Base-by-base conservation (phyloP, 805 yeast species). In the Wickerhamomyces rabaulensis region DNA sequence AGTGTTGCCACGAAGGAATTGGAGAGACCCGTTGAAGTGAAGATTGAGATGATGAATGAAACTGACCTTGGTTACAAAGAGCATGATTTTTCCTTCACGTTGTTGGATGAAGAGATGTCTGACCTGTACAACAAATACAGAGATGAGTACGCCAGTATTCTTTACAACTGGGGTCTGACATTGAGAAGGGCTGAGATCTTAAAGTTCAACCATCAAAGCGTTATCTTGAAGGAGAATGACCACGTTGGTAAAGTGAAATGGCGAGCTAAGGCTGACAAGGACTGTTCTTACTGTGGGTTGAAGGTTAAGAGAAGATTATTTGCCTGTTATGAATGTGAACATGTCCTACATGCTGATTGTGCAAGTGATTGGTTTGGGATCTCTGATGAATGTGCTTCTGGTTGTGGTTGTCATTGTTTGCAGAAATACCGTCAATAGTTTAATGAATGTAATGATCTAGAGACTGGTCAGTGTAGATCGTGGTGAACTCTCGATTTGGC, bases 91-190 rank as follows among this genome's bases (percentile, higher is more conserved):
- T 78, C 54, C 43, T 76, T 12, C 69, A 62, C 53, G 76, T 74
- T 45, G 15, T 40, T 56, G n/a, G 46, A 52, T 12, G 71, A 73
- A 47, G 52, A 54, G 20, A 52, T 53, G 10, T 56, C 58, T 23
- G 48, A 44, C 15, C 41, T 43, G 60, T 70, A 56, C 40, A 51
- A 60, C 33, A 51, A 53, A 1, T 71, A 69, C 76, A 79, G 96
- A 36, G 73, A 76, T 19, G 84, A 82, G 53, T 91, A 92, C 62
- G 90, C 97, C 0, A 77, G 83, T 17, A 73, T 91, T 59, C 68
- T 91, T 13, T 87, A 78, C 57, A 64, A 76, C 29, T 92, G 97
- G 97, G 95, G 94, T 0, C 70, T 90, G 17, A 86, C 90, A 0
- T 75, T 86, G n/a, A 79, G 83, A 52, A 66, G 96, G 39, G 80